Conservation (phyloP, 352 stramenopile genomes). For the Pythium biforme region DNA sequence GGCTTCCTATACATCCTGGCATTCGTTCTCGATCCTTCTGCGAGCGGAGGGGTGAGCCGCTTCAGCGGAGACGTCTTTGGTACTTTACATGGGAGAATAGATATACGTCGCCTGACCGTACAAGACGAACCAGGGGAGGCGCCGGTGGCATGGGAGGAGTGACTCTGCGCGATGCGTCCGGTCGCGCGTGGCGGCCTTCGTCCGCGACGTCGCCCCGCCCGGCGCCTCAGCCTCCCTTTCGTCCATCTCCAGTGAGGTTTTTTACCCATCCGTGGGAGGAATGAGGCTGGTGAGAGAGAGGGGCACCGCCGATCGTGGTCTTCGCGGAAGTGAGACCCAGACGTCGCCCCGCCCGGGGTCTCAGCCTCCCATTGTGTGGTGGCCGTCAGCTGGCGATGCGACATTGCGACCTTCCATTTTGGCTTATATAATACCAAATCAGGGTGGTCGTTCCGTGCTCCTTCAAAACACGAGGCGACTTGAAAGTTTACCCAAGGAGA, state of each 20-base stretch:
- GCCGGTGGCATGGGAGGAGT: neutral
- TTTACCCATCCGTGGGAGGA: neutral
- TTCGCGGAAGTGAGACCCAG: neutral
- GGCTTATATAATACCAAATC: too few species aligned
- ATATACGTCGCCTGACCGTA: neutral
- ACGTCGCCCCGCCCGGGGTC: neutral
- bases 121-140: too few species aligned
- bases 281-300: slow-evolving; percentile 2
- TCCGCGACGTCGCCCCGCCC: neutral
- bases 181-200: neutral
- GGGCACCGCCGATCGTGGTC: neutral
- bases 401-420: too few species aligned
- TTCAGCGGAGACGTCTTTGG: neutral
- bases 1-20: too few species aligned
- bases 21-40: too few species aligned
- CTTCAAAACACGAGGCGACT: too few species aligned
- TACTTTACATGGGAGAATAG: too few species aligned
- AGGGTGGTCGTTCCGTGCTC: too few species aligned
- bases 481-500: too few species aligned
- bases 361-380: slow-evolving; percentile 4
- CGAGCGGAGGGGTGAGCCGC: neutral
- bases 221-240: slow-evolving; percentile 4
- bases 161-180: neutral
- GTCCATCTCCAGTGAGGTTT: slow-evolving; percentile 6
- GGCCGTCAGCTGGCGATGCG: too few species aligned